Evolutionary conservation across 257 asterid genomes (phyloP).

Genomic region (Plantago elongata): DNA sequence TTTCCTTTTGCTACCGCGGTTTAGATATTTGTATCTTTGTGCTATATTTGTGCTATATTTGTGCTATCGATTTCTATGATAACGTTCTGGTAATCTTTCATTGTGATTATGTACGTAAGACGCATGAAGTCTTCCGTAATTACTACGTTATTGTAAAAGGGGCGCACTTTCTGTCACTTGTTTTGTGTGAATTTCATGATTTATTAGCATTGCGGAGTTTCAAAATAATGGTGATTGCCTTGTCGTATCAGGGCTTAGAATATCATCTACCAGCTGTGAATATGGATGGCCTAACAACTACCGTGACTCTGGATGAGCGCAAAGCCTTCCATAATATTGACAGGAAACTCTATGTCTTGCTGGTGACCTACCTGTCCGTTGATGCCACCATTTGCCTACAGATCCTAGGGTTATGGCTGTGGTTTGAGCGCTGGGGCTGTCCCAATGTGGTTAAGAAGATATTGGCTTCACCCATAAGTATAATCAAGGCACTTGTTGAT

Average conservation of each 20-base stretch:
- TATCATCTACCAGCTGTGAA: background rate
- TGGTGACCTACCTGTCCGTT: conserved; percentile 26
- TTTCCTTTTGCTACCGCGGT: no score
- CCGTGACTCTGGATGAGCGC: conserved; percentile 22
- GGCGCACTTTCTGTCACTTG: background rate
- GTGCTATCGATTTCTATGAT: no score
- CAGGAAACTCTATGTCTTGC: conserved; percentile 28
- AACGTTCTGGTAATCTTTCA: no score
- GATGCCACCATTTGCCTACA: conserved; percentile 32
- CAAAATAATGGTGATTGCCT: background rate
- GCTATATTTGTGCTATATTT: no score
- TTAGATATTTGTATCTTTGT: no score
- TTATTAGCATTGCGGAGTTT: background rate
- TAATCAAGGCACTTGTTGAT: conserved; percentile 28
- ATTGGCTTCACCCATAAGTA: conserved; percentile 13
- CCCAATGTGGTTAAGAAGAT: conserved; percentile 20
- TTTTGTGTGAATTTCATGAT: background rate
- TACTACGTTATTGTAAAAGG: background rate
- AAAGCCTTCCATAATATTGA: conserved; percentile 29
- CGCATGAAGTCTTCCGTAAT: background rate
- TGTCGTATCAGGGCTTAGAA: conserved; percentile 21
- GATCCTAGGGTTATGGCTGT: conserved; percentile 36
- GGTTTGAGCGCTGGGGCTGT: conserved; percentile 32
- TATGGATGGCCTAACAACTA: conserved; percentile 10
- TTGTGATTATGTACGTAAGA: no score